Conservation (phyloP, 1,284 basidiomycete species). For the Marasmius sp. region DNA sequence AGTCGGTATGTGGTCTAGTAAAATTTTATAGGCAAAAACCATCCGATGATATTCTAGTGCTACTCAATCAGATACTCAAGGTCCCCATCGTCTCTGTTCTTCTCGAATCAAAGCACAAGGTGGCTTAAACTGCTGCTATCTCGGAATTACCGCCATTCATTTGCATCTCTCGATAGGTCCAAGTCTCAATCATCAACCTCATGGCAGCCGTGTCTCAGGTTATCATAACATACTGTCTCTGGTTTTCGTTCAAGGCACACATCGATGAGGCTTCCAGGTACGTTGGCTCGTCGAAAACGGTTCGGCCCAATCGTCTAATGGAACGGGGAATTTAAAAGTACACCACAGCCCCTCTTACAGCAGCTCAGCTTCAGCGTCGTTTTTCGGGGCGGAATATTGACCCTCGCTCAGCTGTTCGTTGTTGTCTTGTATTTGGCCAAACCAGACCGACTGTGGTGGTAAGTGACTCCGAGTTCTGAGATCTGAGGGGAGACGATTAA, state of each 20-base stretch:
- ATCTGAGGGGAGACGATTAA: not conserved
- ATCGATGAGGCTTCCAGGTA: not conserved
- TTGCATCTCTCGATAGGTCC: not conserved
- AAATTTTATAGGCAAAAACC: too few relatives aligned
- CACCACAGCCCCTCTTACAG: not conserved
- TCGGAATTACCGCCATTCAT: not conserved
- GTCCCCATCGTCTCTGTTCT: too few relatives aligned
- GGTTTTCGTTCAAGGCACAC: not conserved
- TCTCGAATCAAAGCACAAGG: not conserved
- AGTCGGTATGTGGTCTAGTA: not conserved
- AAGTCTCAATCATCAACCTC: not conserved
- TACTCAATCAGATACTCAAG: too few relatives aligned
- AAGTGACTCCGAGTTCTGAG: too few relatives aligned
- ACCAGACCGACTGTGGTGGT: not conserved
- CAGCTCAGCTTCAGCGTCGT: too few relatives aligned
- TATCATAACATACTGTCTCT: not conserved
- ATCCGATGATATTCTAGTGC: too few relatives aligned
- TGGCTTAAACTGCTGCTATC: not conserved
- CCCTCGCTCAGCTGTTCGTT: too few relatives aligned
- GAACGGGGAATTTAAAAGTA: not conserved
- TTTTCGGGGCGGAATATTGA: too few relatives aligned
- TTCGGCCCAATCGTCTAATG: not conserved
- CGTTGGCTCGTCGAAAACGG: not conserved
- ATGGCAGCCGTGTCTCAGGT: not conserved
- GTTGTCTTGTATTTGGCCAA: not conserved